Percentiles rank a stretch among this genome's conserved stretches.
phyloP scores from a whole-genome alignment of 176 grass and related monocot genomes.

The Elymus sibiricus region DNA sequence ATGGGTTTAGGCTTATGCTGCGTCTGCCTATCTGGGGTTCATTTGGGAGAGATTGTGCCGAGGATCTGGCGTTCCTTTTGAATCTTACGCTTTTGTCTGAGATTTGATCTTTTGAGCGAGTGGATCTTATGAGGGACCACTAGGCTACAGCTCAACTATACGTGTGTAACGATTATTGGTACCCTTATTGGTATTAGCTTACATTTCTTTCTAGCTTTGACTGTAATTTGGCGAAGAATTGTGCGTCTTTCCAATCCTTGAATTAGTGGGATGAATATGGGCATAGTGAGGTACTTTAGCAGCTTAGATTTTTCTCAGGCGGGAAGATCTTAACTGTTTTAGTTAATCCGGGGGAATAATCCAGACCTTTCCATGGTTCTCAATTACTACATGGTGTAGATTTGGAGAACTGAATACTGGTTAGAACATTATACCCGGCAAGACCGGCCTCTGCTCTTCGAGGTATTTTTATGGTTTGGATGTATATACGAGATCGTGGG shows the following conservation, averaged over 20 bases:
- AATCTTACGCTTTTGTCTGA: conserved; percentile 1
- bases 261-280: not conserved
- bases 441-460: no score
- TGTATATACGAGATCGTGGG: no score
- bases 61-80: not conserved
- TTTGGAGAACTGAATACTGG: not conserved
- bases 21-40: conserved; percentile 6
- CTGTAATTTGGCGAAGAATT: conserved; percentile 1
- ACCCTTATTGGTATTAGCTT: conserved; percentile 7
- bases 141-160: not conserved
- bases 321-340: not conserved
- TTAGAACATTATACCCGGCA: not conserved
- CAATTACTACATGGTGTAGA: not conserved
- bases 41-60: not conserved
- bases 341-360: not conserved
- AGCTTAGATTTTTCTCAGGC: not conserved
- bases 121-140: not conserved
- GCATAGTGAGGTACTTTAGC: conserved; percentile 14
- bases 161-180: not conserved
- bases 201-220: not conserved
- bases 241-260: not conserved
- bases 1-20: not conserved
- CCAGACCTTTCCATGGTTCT: not conserved
- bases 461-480: no score
- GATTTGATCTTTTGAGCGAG: conserved; percentile 19